phyloP scores from a whole-genome alignment of 2,329 filamentous ascomycete genomes.

The Aspergillus melleus region DNA sequence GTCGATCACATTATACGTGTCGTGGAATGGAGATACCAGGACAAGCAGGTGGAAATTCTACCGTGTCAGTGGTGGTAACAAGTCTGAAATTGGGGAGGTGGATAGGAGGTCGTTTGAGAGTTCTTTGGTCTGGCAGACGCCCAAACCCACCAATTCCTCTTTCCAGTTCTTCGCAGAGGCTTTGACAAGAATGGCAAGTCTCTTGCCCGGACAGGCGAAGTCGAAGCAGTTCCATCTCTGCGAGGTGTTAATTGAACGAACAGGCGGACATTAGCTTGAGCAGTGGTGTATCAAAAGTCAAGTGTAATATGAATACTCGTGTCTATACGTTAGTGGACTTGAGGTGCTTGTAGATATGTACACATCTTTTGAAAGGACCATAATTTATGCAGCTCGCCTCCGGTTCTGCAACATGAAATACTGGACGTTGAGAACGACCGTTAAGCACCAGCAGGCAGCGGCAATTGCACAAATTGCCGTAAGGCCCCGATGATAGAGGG shows the following conservation, averaged over 20 bases:
- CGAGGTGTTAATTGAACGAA: background rate
- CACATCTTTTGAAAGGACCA: too few species aligned
- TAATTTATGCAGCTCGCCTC: background rate
- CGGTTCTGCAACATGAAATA: background rate
- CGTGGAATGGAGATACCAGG: conserved; percentile 54
- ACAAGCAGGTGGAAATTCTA: conserved; percentile 50
- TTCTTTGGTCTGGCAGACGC: background rate
- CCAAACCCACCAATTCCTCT: background rate
- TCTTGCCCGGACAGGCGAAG: background rate
- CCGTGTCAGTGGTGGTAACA: background rate
- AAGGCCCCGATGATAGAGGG: conserved; percentile 20
- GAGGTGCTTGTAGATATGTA: too few species aligned
- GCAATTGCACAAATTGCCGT: background rate
- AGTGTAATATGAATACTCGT: too few species aligned
- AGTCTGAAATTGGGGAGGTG: background rate
- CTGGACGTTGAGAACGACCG: background rate
- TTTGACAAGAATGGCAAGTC: background rate
- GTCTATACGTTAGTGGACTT: too few species aligned
- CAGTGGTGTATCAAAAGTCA: too few species aligned
- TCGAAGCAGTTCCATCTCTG: background rate
- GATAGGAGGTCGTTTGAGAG: background rate
- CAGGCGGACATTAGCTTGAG: background rate
- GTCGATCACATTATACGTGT: conserved; percentile 49
- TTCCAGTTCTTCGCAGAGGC: background rate
- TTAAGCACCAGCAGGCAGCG: background rate